Base-by-base conservation (phyloP, 208 protist species). In the Endotrypanum monterogeii region DNA sequence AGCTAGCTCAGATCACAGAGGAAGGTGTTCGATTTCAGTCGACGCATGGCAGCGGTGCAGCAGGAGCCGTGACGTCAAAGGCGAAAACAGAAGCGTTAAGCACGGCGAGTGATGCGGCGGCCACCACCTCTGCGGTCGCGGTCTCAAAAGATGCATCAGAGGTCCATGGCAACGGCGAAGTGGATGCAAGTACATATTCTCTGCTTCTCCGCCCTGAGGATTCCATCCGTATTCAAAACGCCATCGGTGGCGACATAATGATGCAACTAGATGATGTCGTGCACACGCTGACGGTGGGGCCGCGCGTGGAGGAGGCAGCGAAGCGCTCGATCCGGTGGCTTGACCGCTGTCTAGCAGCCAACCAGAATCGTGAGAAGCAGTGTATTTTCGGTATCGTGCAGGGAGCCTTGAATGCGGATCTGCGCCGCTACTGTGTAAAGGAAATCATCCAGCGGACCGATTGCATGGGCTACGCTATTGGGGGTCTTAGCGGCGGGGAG, bases 341-440 rank as follows among this genome's bases (percentile, higher is more conserved):
- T 3, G 99, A 99, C 79, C 85, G 99, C 67, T 99, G 98, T 77
- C 97, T 99, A 55, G 85, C 74, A 9, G 98, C 99, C 35, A 99
- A 99, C 80, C 77, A 84, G 35, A 91, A 96, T 52, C 86, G 84
- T 9, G 78, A 89, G 20, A 93, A 97, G 61, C 98, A 99, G 83
- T 98, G 98, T 75, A 94, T 99, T n/a, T 99, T 99, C 83, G 98
- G 89, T 16, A 99, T 99, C 62, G 94, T 99, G 18, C 99, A 99
- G 77, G 99, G 99, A 32, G 94, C 91, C 25, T 78, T 99, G 5
- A 88, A 99, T 65, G 55, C 86, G 0, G 73, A 90, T 18, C 78
- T 99, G 18, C 81, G 99, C 25, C 86, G 81, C 2, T 78, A 93
- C 41, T 99, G 98, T 82, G 35, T 99, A 52, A 55, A 90, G 25